Evolutionary conservation across 352 stramenopile species (phyloP), one percentile per base, ranked within the genome.

Genomic region (Phytophthora megakarya): DNA sequence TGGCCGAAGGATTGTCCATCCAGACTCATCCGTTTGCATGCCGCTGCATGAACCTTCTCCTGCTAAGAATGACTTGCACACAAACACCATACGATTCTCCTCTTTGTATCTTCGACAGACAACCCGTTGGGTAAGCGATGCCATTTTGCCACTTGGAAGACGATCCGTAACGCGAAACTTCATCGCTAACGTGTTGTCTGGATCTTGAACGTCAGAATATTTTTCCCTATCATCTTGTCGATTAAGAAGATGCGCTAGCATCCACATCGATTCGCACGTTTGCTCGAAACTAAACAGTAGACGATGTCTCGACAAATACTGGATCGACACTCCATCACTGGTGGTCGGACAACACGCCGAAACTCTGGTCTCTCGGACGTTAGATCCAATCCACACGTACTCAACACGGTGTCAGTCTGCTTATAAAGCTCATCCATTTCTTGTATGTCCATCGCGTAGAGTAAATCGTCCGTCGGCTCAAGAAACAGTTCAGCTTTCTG

Each of bases 151-250:
- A 10, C 11, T 23, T 49, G n/a, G 48, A n/a, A n/a, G n/a, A n/a
- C n/a, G n/a, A n/a, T n/a, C n/a, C n/a, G n/a, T 55, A 10, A 55
- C n/a, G 10, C 54, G 54, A 13, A 49, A 25, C 35, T 55, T 63
- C 3, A 47, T 21, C 3, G 43, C 43, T 7, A 49, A 22, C 5
- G 23, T 49, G 19, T 49, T 49, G 33, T 49, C 11, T 10, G 12
- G 43, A 18, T 49, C 43, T 13, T 49, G 13, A 2, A 49, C 43
- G 0, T 16, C 43, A 13, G 19, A 11, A 3, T 18, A 22, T 22
- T 0, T n/a, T 7, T 49, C 43, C 21, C 43, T 23, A 22, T 16
- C 22, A 3, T 37, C 43, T 49, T 49, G 43, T 21, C 43, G 43
- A 19, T 49, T 23, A 5, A 35, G 7, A 12, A 49, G 43, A 30